Evolutionary conservation across 1,284 basidiomycete genomes (phyloP), one percentile per base, ranked within the genome.

Genomic region (Sporisorium scitamineum): DNA sequence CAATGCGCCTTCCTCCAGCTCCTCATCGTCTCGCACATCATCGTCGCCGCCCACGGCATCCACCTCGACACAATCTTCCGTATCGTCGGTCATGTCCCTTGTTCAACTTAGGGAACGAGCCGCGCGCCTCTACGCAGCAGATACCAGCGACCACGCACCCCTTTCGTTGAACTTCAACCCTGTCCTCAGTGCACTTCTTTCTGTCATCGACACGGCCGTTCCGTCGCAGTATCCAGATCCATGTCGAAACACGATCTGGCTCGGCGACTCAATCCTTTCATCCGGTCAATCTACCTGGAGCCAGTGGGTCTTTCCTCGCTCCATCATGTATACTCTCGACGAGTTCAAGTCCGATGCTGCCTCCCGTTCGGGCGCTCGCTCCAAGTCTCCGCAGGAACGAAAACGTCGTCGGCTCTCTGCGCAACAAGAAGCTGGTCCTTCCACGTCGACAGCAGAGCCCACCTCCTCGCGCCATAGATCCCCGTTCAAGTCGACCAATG

Each of bases 51-150:
- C 44, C 20, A 11, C 24, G 3, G 41, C 59, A 27, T 18, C n/a
- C 7, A 2, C 52, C 14, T 18, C 37, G 5, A 42, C 26, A 26
- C 22, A 24, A 3, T 9, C 10, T 2, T 20, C 51, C 3, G 24
- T 52, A 3, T 47, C 64, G 0, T 70, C 66, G 11, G 41, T 70
- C 51, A 74, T 75, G 72, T 48, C 61, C 27, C 63, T 75, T 32
- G 67, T 75, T 11, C 72, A 70, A 54, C 61, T 66, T 20, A 47
- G 72, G 53, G 72, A 75, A n/a, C 62, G 67, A 39, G 72, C 72
- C 3, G 57, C 60, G 2, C 51, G 72, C 5, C 63, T 70, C 16
- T 70, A 61, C 22, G 59, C 18, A 1, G 60, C 42, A 10, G 67
- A 70, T 20, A 63, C 67, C 2, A 44, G 41, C 16, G 55, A 66